A percentile compares a stretch with the other conserved stretches of the same genome.
Evolutionary conservation across 2,329 filamentous ascomycete genomes (phyloP).

Genomic region (Alternaria gansuensis): DNA sequence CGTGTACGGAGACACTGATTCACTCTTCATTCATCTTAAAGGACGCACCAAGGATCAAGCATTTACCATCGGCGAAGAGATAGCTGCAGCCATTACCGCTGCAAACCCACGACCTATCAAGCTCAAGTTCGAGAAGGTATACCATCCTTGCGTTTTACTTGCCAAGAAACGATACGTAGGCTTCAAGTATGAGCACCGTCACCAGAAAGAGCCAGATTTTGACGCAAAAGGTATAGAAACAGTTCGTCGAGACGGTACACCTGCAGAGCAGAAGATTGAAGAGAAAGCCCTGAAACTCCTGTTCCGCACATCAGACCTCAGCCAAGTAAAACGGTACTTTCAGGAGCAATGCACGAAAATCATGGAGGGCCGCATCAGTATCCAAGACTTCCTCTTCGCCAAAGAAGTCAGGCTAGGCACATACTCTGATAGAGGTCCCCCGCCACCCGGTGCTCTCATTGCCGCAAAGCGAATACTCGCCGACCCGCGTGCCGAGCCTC

Average conservation of each 20-base stretch:
- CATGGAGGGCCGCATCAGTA: constrained; percentile 84
- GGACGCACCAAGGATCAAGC: constrained; percentile 87
- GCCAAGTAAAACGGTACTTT: constrained; percentile 88
- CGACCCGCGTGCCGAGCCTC: constrained; percentile 86
- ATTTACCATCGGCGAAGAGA: constrained; percentile 92
- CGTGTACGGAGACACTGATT: constrained; percentile 97
- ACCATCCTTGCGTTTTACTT: constrained; percentile 90
- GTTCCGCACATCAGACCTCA: constrained; percentile 89
- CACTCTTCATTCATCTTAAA: constrained; percentile 87
- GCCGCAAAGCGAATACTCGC: constrained; percentile 85
- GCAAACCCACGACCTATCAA: constrained; percentile 92
- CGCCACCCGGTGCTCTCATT: constrained; percentile 88
- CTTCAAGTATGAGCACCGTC: constrained; percentile 87
- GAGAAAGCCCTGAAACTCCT: constrained; percentile 88
- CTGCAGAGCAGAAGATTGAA: constrained; percentile 95
- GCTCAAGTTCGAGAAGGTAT: constrained; percentile 98
- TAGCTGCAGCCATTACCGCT: constrained; percentile 83
- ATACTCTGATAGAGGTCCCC: constrained; percentile 81
- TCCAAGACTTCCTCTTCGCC: constrained; percentile 97
- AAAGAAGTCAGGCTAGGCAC: constrained; percentile 89
- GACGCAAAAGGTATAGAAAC: constrained; percentile 99
- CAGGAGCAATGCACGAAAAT: constrained; percentile 91
- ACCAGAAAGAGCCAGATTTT: constrained; percentile 83
- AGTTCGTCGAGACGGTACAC: constrained; percentile 91
- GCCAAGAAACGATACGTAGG: constrained; percentile 99